These are phyloP conservation scores for Wickerhamiella siamensis DNA, from an alignment of 805 yeast genomes.

Conservation along the genomic window DNA sequence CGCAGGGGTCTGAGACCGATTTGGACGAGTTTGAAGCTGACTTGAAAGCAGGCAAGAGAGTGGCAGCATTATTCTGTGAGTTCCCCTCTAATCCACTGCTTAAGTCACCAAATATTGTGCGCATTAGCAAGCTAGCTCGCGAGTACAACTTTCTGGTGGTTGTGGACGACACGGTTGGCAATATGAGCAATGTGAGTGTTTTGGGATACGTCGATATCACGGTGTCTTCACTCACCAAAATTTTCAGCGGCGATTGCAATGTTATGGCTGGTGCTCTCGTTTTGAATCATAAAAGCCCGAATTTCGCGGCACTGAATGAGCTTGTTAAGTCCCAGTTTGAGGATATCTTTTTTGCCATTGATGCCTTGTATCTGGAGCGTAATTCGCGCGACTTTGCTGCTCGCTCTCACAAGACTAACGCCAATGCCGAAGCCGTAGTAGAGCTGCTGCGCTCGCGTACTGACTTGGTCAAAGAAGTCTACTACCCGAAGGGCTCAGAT, in stretches of 20 bases:
- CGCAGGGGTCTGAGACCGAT: constrained; percentile 56
- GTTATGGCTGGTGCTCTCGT: constrained; percentile 90
- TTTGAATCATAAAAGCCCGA: constrained; percentile 49
- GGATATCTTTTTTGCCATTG: constrained; percentile 84
- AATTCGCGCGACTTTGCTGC: constrained; percentile 78
- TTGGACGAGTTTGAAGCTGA: constrained; percentile 48
- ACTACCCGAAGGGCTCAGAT: constrained; percentile 48
- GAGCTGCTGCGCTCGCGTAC: constrained; percentile 15
- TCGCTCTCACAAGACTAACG: constrained; percentile 35
- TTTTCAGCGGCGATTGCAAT: constrained; percentile 86
- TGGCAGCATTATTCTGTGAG: constrained; percentile 68
- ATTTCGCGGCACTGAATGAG: constrained; percentile 36
- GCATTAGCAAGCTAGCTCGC: constrained; percentile 51
- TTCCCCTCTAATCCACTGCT: constrained; percentile 92
- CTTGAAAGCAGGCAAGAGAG: constrained; percentile 50
- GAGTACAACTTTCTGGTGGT: constrained; percentile 63
- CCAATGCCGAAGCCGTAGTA: constrained; percentile 28
- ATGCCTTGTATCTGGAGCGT: constrained; percentile 80
- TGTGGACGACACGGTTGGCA: constrained; percentile 91
- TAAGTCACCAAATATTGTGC: constrained; percentile 62
- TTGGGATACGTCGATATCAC: constrained; percentile 75
- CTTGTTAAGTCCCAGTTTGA: constrained; percentile 43
- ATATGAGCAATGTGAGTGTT: constrained; percentile 69
- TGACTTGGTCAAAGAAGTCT: constrained; percentile 43
- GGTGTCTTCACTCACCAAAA: constrained; percentile 77